Base-by-base conservation (phyloP, 2,329 filamentous ascomycete genomes). In the Colletotrichum sp. region DNA sequence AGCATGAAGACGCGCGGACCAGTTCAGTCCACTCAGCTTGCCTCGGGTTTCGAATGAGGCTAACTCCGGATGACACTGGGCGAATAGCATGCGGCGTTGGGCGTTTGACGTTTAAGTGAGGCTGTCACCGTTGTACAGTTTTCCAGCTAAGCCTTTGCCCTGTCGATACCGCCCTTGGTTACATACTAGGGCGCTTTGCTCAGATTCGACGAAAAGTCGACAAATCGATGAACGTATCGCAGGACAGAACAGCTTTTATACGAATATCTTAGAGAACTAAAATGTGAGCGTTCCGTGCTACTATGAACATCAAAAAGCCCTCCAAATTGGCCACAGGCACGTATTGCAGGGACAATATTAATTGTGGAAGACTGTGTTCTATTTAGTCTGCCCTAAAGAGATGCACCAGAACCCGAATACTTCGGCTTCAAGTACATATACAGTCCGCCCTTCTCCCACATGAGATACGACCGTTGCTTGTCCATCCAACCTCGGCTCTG, bases 71-170 rank as follows among this genome's bases (percentile, higher is more conserved):
- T 52, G n/a, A 52, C 11, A 52, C 19, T 2, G 39, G 19, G 44
- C 0, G 0, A 52, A 6, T 8, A 5, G n/a, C 3, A 22, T 52
- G 3, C 13, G 15, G 13, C 2, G 5, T 13, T 36, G 44, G 3
- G n/a, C 0, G 19, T 6, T 52, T 13, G 3, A 7, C 11, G 2
- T 1, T 6, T 1, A n/a, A 52, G 6, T 52, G 11, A 52, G 44
- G 44, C n/a, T 52, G n/a, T 22, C 44, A 4, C 5, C 25, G 5
- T 4, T 27, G 25, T 4, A 27, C 25, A 27, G 25, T 27, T 5
- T 5, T 27, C 25, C 25, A 27, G 25, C 25, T 27, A 27, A 27
- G 25, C 5, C 4, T 27, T 27, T 27, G 4, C 25, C 25, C 25
- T 4, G 25, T 27, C 25, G 25, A 27, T 27, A 27, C 25, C 25